Evolutionary conservation across 257 asterid species (phyloP), one percentile per base, ranked within the genome.

Genomic region (Ocimum tenuiflorum): DNA sequence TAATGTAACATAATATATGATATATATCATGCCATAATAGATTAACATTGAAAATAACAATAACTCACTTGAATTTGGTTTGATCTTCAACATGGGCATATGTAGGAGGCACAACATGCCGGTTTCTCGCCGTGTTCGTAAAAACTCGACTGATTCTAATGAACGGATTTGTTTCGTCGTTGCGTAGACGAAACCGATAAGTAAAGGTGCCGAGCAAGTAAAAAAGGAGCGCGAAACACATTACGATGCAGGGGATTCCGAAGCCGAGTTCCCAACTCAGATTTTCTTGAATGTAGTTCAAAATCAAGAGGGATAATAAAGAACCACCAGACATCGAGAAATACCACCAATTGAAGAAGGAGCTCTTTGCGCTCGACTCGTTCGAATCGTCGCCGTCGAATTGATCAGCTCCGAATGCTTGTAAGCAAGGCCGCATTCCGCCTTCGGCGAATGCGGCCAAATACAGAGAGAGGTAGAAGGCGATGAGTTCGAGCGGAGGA

Each of bases 321-420:
- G 42, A 51, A 23, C 85, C 76, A 0, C 42, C 65, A 42, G 43
- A 4, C 64, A 71, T 63, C 0, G 78, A 68, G 6, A 79, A 76
- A 49, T 57, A 54, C 79, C 82, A 83, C 86, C 86, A 81, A n/a
- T 78, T 83, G 78, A 78, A 83, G 69, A 80, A 83, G 0, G 88
- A 80, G 50, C 81, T 70, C 42, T 76, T 80, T 8, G 81, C 70
- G 57, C 69, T 78, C 14, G 73, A 63, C 52, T 83, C 89, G 22
- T 42, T 36, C 8, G 50, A 45, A 38, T 83, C 70, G 14, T 52
- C 55, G 6, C 59, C 79, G 20, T 83, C 88, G 27, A 75, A 78
- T 31, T 75, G 81, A 47, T 76, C 86, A 3, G 79, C 84, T n/a
- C 84, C 84, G 42, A 81, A 81, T 3, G 84, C 88, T 47, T 79